A percentile compares a stretch with the other conserved stretches of the same genome.
Conservation (phyloP, 441 rosid species). For the Corymbia citriodora region DNA sequence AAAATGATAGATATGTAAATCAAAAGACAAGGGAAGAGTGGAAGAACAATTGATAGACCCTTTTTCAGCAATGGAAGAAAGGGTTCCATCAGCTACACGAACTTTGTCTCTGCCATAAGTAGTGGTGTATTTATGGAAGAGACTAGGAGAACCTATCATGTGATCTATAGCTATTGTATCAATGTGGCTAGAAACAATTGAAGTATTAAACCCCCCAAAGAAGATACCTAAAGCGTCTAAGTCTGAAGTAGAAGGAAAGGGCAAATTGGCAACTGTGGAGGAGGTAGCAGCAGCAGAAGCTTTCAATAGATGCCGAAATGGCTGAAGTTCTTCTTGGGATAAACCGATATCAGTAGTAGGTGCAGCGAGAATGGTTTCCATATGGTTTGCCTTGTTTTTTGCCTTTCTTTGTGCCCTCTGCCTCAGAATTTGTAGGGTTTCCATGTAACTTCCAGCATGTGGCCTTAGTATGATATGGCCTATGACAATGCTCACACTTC, state of each 20-base stretch:
- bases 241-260: neutral
- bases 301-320: neutral
- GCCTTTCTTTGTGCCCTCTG: neutral
- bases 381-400: neutral
- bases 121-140: neutral
- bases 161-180: neutral
- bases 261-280: neutral
- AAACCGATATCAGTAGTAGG: neutral
- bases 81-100: no score
- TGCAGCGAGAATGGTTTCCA: neutral
- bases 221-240: neutral
- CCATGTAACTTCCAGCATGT: neutral
- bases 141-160: neutral
- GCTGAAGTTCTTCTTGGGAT: neutral
- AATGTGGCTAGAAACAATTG: neutral
- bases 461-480: neutral
- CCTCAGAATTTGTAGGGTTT: neutral
- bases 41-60: no score
- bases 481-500: neutral
- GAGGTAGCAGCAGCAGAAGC: neutral
- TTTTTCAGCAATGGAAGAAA: no score
- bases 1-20: no score
- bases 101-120: no score
- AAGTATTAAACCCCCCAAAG: neutral
- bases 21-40: no score